phyloP scores from a whole-genome alignment of 1,139 yeast genomes.

The Kodamaea sp. region DNA sequence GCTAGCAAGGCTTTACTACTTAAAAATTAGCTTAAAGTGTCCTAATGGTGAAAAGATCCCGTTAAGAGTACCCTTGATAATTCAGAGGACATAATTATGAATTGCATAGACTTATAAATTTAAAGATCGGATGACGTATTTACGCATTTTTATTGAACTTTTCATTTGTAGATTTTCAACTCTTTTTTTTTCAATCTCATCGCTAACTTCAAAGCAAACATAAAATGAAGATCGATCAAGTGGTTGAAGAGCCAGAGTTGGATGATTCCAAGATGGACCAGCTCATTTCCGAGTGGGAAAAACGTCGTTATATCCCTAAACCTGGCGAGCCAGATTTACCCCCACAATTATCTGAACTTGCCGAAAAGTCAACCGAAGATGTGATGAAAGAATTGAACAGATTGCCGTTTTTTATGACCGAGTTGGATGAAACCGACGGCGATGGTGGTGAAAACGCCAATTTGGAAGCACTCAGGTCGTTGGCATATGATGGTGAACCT shows the following conservation, averaged over 20 bases:
- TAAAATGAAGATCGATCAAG: constrained; percentile 7
- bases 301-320: constrained; percentile 58
- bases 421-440: constrained; percentile 73
- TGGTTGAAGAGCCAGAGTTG: constrained; percentile 1
- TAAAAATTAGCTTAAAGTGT: constrained; percentile 29
- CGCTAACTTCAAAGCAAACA: not conserved
- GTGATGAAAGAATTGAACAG: constrained; percentile 75
- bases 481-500: constrained; percentile 96
- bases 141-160: not conserved
- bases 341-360: constrained; percentile 69
- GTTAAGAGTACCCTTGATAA: constrained; percentile 31
- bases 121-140: not conserved
- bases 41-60: constrained; percentile 27
- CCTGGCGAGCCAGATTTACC: constrained; percentile 81
- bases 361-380: constrained; percentile 69
- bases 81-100: constrained; percentile 14
- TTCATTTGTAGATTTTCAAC: not conserved
- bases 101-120: not conserved
- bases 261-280: constrained; percentile 13
- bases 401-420: constrained; percentile 92
- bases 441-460: constrained; percentile 72
- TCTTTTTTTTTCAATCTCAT: not conserved
- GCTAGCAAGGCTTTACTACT: constrained; percentile 33
- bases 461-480: constrained; percentile 83
- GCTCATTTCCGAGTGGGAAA: constrained; percentile 49